A percentile compares a stretch with the other conserved stretches of the same genome.
These are phyloP conservation scores for Apostasia ramifera DNA, from an alignment of 106 monocot genomes.

Conservation along the genomic window DNA sequence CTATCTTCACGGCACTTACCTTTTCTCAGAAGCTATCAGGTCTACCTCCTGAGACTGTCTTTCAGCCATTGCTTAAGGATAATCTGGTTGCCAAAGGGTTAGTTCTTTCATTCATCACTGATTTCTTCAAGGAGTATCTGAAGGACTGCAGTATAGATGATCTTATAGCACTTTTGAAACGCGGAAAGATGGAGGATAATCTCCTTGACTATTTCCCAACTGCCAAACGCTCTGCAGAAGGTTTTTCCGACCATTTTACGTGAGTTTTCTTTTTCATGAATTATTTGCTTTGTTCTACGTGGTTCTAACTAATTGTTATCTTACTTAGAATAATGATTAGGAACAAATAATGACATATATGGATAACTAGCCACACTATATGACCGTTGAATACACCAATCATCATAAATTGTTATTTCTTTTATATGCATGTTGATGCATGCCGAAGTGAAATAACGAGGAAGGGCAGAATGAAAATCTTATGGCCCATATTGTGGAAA, in stretches of 20 bases:
- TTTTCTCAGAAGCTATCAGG: conserved; percentile 97
- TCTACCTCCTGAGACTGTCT: conserved; percentile 89
- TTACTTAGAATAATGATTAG: no score
- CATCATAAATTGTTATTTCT: no score
- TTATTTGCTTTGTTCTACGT: no score
- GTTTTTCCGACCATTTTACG: conserved; percentile 91
- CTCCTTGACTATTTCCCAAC: conserved; percentile 85
- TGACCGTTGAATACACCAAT: no score
- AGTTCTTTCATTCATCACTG: conserved; percentile 91
- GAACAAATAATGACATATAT: no score
- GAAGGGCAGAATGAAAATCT: no score
- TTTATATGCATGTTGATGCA: no score
- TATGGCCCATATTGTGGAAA: no score
- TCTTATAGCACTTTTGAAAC: conserved; percentile 78
- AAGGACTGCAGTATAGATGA: conserved; percentile 86
- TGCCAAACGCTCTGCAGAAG: conserved; percentile 65
- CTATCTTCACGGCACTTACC: conserved; percentile 91
- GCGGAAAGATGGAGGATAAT: conserved; percentile 94
- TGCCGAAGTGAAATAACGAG: no score
- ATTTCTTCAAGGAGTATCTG: conserved; percentile 86
- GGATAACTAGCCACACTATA: no score
- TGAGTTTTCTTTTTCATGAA: conserved; percentile 19
- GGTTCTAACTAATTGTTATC: no score
- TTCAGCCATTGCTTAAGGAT: conserved; percentile 92
- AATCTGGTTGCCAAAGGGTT: conserved; percentile 94